A percentile compares a stretch with the other conserved stretches of the same genome.
Conservation (phyloP, 371 early-diverging fungal genomes). For the Coemansia sp. region DNA sequence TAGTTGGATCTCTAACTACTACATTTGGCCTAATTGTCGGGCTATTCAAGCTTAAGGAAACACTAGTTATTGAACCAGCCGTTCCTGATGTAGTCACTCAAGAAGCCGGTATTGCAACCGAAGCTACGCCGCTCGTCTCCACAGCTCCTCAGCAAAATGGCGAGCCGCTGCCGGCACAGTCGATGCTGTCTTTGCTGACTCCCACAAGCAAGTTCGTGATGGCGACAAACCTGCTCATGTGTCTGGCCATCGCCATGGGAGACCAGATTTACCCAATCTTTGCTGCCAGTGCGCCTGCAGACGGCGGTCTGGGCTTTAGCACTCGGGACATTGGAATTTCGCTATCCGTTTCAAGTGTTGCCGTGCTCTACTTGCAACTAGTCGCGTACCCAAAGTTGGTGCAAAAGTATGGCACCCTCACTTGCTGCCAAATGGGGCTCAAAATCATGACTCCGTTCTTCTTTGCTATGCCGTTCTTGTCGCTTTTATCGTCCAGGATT, state of each 20-base stretch:
- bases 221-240: conserved; percentile 47
- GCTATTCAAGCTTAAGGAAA: conserved; percentile 72
- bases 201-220: conserved; percentile 21
- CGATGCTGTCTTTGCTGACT: conserved; percentile 14
- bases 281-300: conserved; percentile 50
- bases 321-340: conserved; percentile 59
- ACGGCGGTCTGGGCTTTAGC: conserved; percentile 63
- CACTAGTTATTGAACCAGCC: conserved; percentile 36
- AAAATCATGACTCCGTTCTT: conserved; percentile 52
- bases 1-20: conserved; percentile 62
- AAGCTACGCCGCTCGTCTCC: background rate
- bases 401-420: conserved; percentile 52
- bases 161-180: background rate
- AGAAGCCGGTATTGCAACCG: background rate
- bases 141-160: too few relatives aligned
- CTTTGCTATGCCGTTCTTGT: conserved; percentile 52
- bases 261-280: conserved; percentile 72
- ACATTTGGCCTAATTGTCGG: conserved; percentile 64
- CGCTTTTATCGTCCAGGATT: conserved; percentile 13
- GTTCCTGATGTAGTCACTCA: background rate
- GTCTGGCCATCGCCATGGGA: conserved; percentile 67
- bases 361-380: conserved; percentile 59
- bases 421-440: conserved; percentile 56
- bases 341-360: conserved; percentile 57
- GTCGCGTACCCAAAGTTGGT: conserved; percentile 57